A percentile compares a stretch with the other conserved stretches of the same genome.
Evolutionary conservation across 495 filamentous ascomycete genomes (phyloP).

Genomic region (Penicillium roqueforti): DNA sequence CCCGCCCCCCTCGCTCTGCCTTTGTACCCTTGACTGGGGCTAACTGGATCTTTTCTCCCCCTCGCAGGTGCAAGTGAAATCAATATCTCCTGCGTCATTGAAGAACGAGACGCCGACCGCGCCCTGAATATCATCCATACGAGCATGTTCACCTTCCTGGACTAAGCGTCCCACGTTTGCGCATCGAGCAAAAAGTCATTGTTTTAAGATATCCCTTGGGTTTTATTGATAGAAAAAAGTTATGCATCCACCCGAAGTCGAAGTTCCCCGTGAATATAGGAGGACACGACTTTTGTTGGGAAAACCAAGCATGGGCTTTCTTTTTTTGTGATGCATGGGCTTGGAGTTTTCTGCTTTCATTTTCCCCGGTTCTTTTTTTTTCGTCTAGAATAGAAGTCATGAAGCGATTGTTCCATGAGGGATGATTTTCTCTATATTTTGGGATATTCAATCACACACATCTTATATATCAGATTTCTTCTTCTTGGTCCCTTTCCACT

Average conservation of each 20-base stretch:
- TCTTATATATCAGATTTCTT: not conserved
- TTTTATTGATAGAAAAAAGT: constrained; percentile 22
- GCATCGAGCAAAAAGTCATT: constrained; percentile 13
- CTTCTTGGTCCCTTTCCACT: not conserved
- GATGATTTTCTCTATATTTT: not conserved
- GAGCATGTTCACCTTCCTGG: constrained; percentile 69
- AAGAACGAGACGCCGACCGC: constrained; percentile 80
- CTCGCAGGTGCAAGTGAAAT: constrained; percentile 88
- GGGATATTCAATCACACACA: not conserved
- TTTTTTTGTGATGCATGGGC: constrained; percentile 11
- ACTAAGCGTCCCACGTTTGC: constrained; percentile 26
- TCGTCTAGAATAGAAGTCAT: constrained; percentile 11
- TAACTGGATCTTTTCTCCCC: constrained; percentile 15
- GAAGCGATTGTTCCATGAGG: constrained; percentile 14
- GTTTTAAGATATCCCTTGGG: constrained; percentile 29
- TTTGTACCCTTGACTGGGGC: constrained; percentile 12
- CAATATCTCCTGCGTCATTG: constrained; percentile 96
- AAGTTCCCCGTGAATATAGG: not conserved
- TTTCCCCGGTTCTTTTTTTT: not conserved
- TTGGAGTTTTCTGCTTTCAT: constrained; percentile 8
- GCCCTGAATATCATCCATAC: constrained; percentile 95
- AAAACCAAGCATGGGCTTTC: constrained; percentile 14
- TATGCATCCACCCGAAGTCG: constrained; percentile 13
- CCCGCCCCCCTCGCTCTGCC: constrained; percentile 4
- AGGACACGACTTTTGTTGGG: not conserved